Base-by-base conservation (phyloP, 1,139 yeast species). In the Protomyces macrosporus region DNA sequence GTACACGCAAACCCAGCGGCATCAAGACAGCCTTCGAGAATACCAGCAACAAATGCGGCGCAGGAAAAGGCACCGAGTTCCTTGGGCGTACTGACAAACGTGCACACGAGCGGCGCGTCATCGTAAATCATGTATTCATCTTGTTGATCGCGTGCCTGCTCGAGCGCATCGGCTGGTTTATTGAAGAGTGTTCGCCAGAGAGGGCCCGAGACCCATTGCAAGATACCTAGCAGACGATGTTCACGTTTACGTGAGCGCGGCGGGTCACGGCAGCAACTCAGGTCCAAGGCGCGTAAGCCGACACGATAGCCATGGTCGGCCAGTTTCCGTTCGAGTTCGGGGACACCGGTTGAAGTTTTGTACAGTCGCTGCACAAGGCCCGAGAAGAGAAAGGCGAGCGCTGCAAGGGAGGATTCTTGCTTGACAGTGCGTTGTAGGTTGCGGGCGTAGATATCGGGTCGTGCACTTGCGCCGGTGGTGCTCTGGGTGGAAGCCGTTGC, bases 111-210 rank as follows among this genome's bases (percentile, higher is more conserved):
- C 3, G 98, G 98, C 34, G 81, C 76, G 70, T 88, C 85, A 73
- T 93, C 98, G 30, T 87, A 86, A 66, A 95, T 89, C 84, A 81
- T 81, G 70, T 79, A 95, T 74, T 93, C 97, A 69, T 87, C 86
- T 10, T 82, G 82, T 45, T 85, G 81, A 58, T 91, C 97, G 63
- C 89, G 88, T 1, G 96, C 87, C 74, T 87, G 87, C 70, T 93
- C 97, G 65, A 95, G 77, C 65, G 88, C 95, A 75, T 90, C 93
- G 33, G 97, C 97, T 0, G 82, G 78, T 71, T 84, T 85, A 9
- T 93, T 96, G 76, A 93, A 93, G 30, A 91, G 75, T 14, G 87
- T 79, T 67, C 81, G 82, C 98, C 98, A 93, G 51, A 95, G 81
- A 0, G 84, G 81, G 0, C 91, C 84, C 70, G 90, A 93, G 10